phyloP scores from a whole-genome alignment of 1,284 basidiomycete species.

The Puccinia novopanici region DNA sequence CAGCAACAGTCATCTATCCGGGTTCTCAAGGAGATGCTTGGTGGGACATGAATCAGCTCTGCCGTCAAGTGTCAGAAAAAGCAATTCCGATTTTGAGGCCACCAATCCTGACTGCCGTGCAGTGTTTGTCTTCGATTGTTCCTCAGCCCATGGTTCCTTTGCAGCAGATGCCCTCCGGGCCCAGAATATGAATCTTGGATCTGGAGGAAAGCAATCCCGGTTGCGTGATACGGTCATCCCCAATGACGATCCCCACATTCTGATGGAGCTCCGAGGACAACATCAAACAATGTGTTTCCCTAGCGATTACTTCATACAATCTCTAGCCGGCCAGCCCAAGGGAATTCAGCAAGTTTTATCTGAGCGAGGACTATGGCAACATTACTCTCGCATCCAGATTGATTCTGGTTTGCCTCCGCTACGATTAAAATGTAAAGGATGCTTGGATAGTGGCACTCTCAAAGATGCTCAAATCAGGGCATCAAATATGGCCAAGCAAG shows the following conservation, averaged over 20 bases:
- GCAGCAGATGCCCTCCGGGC: neutral
- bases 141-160: neutral
- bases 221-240: neutral
- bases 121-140: neutral
- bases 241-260: neutral
- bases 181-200: neutral
- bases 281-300: conserved; percentile 1
- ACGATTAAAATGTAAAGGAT: neutral
- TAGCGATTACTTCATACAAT: neutral
- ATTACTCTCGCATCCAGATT: neutral
- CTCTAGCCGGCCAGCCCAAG: neutral
- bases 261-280: neutral
- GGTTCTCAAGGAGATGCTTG: conserved; percentile 21
- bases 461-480: conserved; percentile 14
- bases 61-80: neutral
- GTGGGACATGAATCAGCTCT: conserved; percentile 40
- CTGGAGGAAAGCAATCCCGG: neutral
- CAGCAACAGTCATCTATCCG: conserved; percentile 34
- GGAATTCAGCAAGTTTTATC: neutral
- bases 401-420: neutral
- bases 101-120: neutral
- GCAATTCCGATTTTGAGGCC: conserved; percentile 26
- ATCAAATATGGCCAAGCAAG: neutral
- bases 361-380: conserved; percentile 6
- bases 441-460: neutral